phyloP scores from a whole-genome alignment of 2,329 filamentous ascomycete genomes.

The Colletotrichum sp. region DNA sequence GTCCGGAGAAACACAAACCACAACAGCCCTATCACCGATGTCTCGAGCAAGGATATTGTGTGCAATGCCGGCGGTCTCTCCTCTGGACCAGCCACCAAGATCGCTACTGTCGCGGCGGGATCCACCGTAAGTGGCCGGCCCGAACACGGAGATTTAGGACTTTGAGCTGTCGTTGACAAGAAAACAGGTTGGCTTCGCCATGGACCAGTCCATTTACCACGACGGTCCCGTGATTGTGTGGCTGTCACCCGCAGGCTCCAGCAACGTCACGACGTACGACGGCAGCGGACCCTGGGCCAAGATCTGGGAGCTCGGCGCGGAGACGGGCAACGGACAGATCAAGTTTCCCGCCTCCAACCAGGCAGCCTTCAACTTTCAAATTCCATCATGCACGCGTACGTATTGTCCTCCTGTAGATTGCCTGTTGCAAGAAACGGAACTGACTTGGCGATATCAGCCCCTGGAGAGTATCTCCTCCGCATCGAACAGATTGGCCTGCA shows the following conservation, averaged over 20 bases:
- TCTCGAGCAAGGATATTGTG: conserved; percentile 44
- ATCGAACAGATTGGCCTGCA: conserved; percentile 42
- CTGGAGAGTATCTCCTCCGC: conserved; percentile 37
- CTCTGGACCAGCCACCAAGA: neutral
- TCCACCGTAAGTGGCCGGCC: neutral
- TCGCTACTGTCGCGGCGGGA: conserved; percentile 14
- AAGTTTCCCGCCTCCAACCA: conserved; percentile 15
- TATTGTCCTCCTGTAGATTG: neutral
- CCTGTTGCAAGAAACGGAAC: neutral
- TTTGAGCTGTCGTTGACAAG: neutral
- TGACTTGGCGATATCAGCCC: neutral
- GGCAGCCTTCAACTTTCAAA: conserved; percentile 15
- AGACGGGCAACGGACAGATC: conserved; percentile 13
- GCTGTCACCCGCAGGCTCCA: conserved; percentile 11
- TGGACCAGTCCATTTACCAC: conserved; percentile 18
- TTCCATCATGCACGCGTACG: conserved; percentile 18
- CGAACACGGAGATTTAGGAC: neutral
- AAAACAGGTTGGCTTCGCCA: conserved; percentile 3
- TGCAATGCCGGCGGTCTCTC: conserved; percentile 47
- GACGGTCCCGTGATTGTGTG: conserved; percentile 16
- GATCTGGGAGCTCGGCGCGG: conserved; percentile 15
- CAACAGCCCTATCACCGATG: conserved; percentile 57
- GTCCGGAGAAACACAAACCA: conserved; percentile 15
- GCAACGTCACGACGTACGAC: conserved; percentile 10
- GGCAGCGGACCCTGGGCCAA: conserved; percentile 16